phyloP scores from a whole-genome alignment of 768 basidiomycete species.

The Sarcodon aspratus region DNA sequence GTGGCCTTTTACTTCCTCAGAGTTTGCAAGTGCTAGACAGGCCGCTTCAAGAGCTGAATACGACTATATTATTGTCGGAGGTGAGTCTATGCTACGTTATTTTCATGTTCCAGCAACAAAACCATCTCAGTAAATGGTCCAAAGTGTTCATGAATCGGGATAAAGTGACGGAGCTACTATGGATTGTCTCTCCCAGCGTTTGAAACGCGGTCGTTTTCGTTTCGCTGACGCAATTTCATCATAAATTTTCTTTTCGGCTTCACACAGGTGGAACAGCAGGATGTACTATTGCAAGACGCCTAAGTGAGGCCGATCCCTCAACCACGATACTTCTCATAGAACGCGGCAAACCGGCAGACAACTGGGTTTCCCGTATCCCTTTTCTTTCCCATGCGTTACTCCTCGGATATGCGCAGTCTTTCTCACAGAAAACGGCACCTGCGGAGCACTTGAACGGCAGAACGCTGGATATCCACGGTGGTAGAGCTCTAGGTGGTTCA shows the following conservation, averaged over 20 bases:
- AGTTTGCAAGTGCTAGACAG: no score
- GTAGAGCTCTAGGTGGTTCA: conserved; percentile 31
- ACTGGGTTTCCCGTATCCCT: conserved; percentile 18
- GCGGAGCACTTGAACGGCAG: conserved; percentile 4
- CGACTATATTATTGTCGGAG: conserved; percentile 16
- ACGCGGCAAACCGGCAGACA: conserved; percentile 14
- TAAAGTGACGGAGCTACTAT: no score
- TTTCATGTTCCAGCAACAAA: background rate
- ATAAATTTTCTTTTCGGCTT: background rate
- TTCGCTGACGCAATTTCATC: background rate
- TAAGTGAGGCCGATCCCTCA: conserved; percentile 18
- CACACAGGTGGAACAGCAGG: conserved; percentile 23
- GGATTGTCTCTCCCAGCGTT: no score
- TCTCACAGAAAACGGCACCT: conserved; percentile 17
- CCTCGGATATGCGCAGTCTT: background rate
- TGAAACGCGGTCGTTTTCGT: no score
- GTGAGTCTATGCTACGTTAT: conserved; percentile 2
- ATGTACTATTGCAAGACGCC: conserved; percentile 23
- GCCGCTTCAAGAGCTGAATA: conserved; percentile 1
- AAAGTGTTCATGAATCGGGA: no score
- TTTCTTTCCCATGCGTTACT: conserved; percentile 2
- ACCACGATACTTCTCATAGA: conserved; percentile 21
- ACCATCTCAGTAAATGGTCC: no score
- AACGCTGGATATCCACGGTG: conserved; percentile 13
- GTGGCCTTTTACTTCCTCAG: no score